A percentile compares a stretch with the other conserved stretches of the same genome.
phyloP scores from a whole-genome alignment of 352 stramenopile species.

The Globisporangium apiculatum region DNA sequence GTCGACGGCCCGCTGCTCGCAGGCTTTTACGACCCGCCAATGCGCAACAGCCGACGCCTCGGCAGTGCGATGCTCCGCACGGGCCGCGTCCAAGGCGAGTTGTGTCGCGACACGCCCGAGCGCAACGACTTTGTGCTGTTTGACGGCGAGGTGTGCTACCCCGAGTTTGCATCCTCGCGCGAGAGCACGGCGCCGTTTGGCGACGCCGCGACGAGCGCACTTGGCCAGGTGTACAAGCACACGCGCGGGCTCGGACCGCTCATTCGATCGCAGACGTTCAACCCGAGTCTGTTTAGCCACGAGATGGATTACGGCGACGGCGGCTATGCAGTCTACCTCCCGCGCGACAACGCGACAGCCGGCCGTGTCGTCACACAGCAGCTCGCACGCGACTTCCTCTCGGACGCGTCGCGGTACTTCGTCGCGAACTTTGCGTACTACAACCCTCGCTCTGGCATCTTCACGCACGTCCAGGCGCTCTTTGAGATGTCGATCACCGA shows the following conservation, averaged over 20 bases:
- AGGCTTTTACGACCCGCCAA: slow-evolving; percentile 58
- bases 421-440: slow-evolving; percentile 55
- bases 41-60: slow-evolving; percentile 57
- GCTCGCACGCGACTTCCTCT: slow-evolving; percentile 52
- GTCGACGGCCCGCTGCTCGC: slow-evolving; percentile 49
- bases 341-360: slow-evolving; percentile 60
- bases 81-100: slow-evolving; percentile 39
- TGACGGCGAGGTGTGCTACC: slow-evolving; percentile 60
- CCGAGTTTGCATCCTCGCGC: slow-evolving; percentile 33
- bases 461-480: slow-evolving; percentile 58
- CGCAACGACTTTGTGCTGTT: slow-evolving; percentile 66
- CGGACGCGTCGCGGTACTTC: slow-evolving; percentile 61
- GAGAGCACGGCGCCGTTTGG: slow-evolving; percentile 52
- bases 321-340: slow-evolving; percentile 63
- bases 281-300: slow-evolving; percentile 51
- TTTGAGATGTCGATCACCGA: slow-evolving; percentile 77
- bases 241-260: slow-evolving; percentile 27
- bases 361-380: slow-evolving; percentile 30
- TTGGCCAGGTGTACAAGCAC: slow-evolving; percentile 42
- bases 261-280: slow-evolving; percentile 64
- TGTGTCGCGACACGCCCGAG: slow-evolving; percentile 38
- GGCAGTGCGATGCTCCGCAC: slow-evolving; percentile 60
- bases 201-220: slow-evolving; percentile 17
- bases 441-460: slow-evolving; percentile 74
- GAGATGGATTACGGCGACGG: slow-evolving; percentile 70